Conservation (phyloP, 768 basidiomycete species). For the Auricularia heimuer region DNA sequence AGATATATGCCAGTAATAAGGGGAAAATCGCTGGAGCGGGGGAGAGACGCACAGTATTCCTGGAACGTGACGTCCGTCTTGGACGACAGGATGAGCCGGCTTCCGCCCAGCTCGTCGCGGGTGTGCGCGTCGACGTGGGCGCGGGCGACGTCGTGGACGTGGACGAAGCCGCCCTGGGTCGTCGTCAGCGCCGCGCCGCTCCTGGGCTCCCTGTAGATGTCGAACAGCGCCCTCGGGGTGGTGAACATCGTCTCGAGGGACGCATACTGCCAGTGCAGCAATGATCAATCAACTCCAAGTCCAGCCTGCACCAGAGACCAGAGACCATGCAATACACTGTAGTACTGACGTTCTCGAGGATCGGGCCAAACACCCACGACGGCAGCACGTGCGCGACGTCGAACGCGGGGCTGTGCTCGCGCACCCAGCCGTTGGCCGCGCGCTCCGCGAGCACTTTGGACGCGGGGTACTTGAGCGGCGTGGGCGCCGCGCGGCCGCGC, state of each 20-base stretch:
- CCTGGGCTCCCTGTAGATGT: too few relatives aligned
- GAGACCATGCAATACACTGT: background rate
- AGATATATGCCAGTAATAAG: background rate
- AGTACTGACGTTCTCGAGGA: background rate
- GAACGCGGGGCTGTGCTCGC: background rate
- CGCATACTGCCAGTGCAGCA: too few relatives aligned
- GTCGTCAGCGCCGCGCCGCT: background rate
- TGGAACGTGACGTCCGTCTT: background rate
- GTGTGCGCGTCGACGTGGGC: background rate
- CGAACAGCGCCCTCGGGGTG: background rate
- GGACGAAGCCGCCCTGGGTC: background rate
- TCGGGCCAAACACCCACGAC: background rate
- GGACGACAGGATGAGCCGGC: background rate
- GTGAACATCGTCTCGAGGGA: background rate
- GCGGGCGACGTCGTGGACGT: background rate
- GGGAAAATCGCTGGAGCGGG: background rate
- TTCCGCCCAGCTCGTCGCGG: background rate
- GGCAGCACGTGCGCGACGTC: background rate
- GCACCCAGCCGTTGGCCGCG: background rate
- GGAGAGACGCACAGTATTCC: background rate
- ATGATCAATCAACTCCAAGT: background rate
- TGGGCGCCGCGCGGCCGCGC: background rate
- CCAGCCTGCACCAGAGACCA: background rate
- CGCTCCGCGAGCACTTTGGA: constrained; percentile 6
- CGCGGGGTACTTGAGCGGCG: background rate